Base-by-base conservation (phyloP, 2,329 filamentous ascomycete species). In the Dothideomycetes sp. region DNA sequence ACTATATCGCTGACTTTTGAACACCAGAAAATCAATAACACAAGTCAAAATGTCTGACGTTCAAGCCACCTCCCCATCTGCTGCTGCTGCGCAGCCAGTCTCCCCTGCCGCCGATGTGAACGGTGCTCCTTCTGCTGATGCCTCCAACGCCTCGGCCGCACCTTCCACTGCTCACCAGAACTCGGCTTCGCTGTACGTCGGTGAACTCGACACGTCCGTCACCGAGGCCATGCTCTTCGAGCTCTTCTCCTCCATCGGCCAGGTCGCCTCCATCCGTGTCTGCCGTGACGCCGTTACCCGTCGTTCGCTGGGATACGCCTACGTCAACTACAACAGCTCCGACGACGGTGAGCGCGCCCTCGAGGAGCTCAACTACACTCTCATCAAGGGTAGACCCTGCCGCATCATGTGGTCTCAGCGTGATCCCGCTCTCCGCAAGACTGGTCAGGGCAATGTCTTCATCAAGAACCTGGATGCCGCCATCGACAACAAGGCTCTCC, bases 321-420 rank as follows among this genome's bases (percentile, higher is more conserved):
- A 98, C 66, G 91, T 98, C 69, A 98, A 98, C 79, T 98, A 96
- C 79, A 98, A 96, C 75, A 89, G 86, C 65, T 94, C 88, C 47
- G 66, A 79, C 47, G 91, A 98, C 63, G 91, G 91, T 56, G 91
- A 98, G 75, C 93, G 94, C 69, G 91, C 91, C 57, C 81, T 98
- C 46, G 91, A 98, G 71, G 91, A 98, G 70, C 78, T 98, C 56
- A 98, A 98, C 79, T 98, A 98, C 75, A 98, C 91, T 49, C 73
- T 95, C 56, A 96, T 98, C 74, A 96, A 96, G 78, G 88, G 88
- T 57, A 87, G 84, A 61, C 89, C 91, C 45, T 98, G 91, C 83
- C 89, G 91, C 60, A 98, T 98, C 72, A 98, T 98, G 91, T 98
- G 91, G 91, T 98, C 91, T 50, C 91, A 98, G 77, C 91, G 91